Evolutionary conservation across 139 green algal genomes (phyloP).

Genomic region (Ulvella scutata): DNA sequence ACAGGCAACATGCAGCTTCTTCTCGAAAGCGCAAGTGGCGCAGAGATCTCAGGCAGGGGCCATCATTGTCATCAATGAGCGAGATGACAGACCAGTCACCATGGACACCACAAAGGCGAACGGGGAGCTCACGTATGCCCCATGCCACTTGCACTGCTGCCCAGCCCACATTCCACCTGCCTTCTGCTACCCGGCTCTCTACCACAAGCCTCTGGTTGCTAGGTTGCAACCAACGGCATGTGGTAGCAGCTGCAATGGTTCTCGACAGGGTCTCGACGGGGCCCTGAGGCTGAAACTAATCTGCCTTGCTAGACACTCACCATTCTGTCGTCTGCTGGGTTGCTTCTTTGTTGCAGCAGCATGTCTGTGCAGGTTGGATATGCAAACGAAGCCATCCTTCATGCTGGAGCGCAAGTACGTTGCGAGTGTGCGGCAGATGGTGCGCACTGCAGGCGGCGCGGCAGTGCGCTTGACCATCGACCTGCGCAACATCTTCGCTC

Average conservation of each 20-base stretch:
- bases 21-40: neutral
- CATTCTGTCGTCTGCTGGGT: neutral
- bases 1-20: neutral
- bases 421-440: neutral
- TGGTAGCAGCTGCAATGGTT: too few species aligned
- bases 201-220: too few species aligned
- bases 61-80: neutral
- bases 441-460: neutral
- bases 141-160: too few species aligned
- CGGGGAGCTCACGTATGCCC: neutral
- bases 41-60: neutral
- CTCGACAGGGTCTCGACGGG: too few species aligned
- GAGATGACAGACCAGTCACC: neutral
- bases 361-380: neutral
- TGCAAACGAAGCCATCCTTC: neutral
- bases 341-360: neutral
- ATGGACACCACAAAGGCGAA: neutral
- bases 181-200: neutral
- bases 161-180: neutral
- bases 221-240: too few species aligned
- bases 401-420: neutral
- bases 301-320: too few species aligned
- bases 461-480: neutral
- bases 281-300: too few species aligned
- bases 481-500: conserved; percentile 2